Evolutionary conservation across 768 basidiomycete species (phyloP).

Genomic region (Rhodocollybia butyracea): DNA sequence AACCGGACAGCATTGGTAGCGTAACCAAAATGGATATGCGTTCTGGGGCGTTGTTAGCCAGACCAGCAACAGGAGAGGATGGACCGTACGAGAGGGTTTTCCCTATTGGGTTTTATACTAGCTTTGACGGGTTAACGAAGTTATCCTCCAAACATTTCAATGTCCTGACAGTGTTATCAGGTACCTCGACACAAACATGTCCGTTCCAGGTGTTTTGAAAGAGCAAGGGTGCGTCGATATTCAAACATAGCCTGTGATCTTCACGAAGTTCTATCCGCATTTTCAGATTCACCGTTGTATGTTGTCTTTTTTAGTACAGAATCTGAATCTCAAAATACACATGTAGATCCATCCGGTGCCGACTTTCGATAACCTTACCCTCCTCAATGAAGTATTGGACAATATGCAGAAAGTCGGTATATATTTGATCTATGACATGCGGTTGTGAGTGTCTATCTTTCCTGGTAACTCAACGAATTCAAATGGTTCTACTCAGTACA

Average conservation of each 20-base stretch:
- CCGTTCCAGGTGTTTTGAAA: slow-evolving; percentile 54
- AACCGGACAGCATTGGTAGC: slow-evolving; percentile 42
- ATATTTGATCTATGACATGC: slow-evolving; percentile 86
- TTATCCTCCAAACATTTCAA: too few species aligned
- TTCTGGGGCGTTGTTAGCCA: slow-evolving; percentile 53
- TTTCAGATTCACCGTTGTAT: slow-evolving; percentile 37
- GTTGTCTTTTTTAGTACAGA: slow-evolving; percentile 22
- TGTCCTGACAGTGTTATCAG: too few species aligned
- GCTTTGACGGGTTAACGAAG: too few species aligned
- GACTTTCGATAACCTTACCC: slow-evolving; percentile 55
- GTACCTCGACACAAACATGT: slow-evolving; percentile 50
- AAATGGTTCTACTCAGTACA: slow-evolving; percentile 31
- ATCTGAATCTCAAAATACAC: slow-evolving; percentile 29
- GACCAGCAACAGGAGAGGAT: slow-evolving; percentile 46
- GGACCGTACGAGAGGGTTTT: slow-evolving; percentile 54
- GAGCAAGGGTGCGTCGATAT: slow-evolving; percentile 43
- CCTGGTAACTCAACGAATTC: not conserved
- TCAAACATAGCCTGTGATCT: not conserved
- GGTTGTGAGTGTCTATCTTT: slow-evolving; percentile 34
- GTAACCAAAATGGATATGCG: slow-evolving; percentile 65
- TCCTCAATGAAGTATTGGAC: slow-evolving; percentile 56
- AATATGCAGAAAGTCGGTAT: slow-evolving; percentile 65
- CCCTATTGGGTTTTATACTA: slow-evolving; percentile 74
- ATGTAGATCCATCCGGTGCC: slow-evolving; percentile 71
- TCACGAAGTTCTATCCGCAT: not conserved